These are phyloP conservation scores for Incumbomyces lentus DNA, from an alignment of 2,329 filamentous ascomycete genomes.

Conservation along the genomic window DNA sequence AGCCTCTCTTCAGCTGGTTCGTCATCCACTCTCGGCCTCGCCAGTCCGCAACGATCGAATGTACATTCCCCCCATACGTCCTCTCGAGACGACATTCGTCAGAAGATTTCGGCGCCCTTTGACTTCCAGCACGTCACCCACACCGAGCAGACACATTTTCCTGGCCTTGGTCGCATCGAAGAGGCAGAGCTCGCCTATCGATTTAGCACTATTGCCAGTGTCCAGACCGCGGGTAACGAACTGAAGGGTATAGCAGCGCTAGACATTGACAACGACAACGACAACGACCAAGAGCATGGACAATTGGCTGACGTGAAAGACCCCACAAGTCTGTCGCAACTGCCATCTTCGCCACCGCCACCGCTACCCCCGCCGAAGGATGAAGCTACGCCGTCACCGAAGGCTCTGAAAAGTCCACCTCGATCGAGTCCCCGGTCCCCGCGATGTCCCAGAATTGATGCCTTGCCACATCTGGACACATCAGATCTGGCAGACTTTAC, in stretches of 20 bases:
- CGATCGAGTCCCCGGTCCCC: not conserved
- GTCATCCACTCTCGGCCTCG: conserved; percentile 5
- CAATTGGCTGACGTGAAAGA: not conserved
- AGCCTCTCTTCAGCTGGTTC: conserved; percentile 27
- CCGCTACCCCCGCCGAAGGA: conserved; percentile 20
- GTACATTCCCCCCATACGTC: conserved; percentile 6
- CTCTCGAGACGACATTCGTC: conserved; percentile 12
- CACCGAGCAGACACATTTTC: conserved; percentile 45
- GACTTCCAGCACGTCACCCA: conserved; percentile 56
- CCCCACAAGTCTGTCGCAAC: conserved; percentile 23
- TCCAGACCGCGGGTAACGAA: conserved; percentile 39
- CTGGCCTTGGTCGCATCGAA: conserved; percentile 41
- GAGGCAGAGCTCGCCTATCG: conserved; percentile 43
- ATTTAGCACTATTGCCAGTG: conserved; percentile 44
- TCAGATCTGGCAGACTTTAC: conserved; percentile 11
- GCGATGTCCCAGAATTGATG: not conserved
- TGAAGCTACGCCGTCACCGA: not conserved
- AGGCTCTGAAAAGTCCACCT: not conserved
- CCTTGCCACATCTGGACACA: not conserved
- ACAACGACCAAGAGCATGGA: no score
- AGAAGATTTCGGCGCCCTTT: conserved; percentile 49
- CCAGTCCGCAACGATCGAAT: conserved; percentile 5
- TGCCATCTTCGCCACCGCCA: conserved; percentile 22
- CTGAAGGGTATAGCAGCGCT: conserved; percentile 38
- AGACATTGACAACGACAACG: not conserved